A percentile compares a stretch with the other conserved stretches of the same genome.
These are phyloP conservation scores for Melampsora americana DNA, from an alignment of 1,284 basidiomycete genomes.

Conservation along the genomic window DNA sequence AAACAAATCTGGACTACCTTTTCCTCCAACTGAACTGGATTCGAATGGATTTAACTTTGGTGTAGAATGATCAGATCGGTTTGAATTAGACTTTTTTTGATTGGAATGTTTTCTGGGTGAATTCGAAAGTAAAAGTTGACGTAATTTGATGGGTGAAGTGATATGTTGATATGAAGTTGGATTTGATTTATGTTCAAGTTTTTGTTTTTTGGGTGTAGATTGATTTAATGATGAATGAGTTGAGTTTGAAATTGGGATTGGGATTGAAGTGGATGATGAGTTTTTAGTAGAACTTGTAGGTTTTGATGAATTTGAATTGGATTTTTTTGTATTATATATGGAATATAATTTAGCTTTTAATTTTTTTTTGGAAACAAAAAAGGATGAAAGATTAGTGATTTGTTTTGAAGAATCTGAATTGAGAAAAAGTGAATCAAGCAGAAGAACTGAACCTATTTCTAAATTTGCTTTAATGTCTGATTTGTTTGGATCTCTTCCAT, in stretches of 20 bases:
- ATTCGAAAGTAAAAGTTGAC: constrained; percentile 14
- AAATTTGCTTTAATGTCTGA: constrained; percentile 43
- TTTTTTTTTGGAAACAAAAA: no score
- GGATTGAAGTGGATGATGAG: neutral
- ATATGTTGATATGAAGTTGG: constrained; percentile 5
- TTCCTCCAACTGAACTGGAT: constrained; percentile 31
- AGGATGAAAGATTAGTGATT: neutral
- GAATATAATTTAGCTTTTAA: constrained; percentile 41
- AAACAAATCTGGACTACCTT: constrained; percentile 35
- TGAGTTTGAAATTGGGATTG: neutral
- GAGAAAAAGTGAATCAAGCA: neutral
- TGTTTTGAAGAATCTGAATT: neutral
- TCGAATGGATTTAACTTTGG: constrained; percentile 29
- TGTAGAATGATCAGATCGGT: neutral
- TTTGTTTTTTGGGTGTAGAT: constrained; percentile 30
- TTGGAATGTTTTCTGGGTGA: constrained; percentile 38
- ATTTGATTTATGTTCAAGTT: neutral
- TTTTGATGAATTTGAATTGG: neutral
- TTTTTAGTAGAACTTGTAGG: constrained; percentile 8
- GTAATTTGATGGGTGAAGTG: constrained; percentile 34
- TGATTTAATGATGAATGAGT: neutral
- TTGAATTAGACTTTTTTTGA: neutral
- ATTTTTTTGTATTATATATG: constrained; percentile 24
- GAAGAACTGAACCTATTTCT: constrained; percentile 19
- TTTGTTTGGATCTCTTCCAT: constrained; percentile 27